phyloP scores from a whole-genome alignment of 352 stramenopile genomes.

The Detonula confervacea region DNA sequence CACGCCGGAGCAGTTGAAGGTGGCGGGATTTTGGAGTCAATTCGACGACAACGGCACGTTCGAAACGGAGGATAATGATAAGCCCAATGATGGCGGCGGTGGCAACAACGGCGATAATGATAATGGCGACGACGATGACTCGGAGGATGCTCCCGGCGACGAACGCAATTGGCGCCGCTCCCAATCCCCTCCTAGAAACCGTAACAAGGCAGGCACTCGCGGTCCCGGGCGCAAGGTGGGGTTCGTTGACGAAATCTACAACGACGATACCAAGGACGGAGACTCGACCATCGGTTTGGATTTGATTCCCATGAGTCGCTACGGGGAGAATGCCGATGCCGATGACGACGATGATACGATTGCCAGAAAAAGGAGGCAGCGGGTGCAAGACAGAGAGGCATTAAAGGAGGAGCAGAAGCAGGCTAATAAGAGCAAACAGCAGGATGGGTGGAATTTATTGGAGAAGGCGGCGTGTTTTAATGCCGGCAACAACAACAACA shows the following conservation, averaged over 20 bases:
- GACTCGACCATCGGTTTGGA: conserved; percentile 14
- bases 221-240: too few relatives aligned
- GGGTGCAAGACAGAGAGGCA: too few relatives aligned
- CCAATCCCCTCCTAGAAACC: not conserved
- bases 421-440: not conserved
- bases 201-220: not conserved
- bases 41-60: conserved; percentile 33
- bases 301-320: not conserved
- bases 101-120: not conserved
- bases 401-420: too few relatives aligned
- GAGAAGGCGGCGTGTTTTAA: conserved; percentile 50
- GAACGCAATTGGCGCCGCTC: conserved; percentile 31
- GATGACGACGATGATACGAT: not conserved
- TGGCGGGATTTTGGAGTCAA: conserved; percentile 59
- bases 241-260: not conserved
- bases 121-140: conserved; percentile 10
- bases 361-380: not conserved
- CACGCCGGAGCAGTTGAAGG: conserved; percentile 32
- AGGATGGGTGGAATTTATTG: conserved; percentile 35
- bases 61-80: too few relatives aligned
- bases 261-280: conserved; percentile 10
- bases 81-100: conserved; percentile 6
- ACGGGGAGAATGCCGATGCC: not conserved
- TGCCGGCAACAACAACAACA: too few relatives aligned
- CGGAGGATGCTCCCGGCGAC: conserved; percentile 46